Evolutionary conservation across 805 yeast species (phyloP), one percentile per base, ranked within the genome.

Genomic region (Candida multigemmis): DNA sequence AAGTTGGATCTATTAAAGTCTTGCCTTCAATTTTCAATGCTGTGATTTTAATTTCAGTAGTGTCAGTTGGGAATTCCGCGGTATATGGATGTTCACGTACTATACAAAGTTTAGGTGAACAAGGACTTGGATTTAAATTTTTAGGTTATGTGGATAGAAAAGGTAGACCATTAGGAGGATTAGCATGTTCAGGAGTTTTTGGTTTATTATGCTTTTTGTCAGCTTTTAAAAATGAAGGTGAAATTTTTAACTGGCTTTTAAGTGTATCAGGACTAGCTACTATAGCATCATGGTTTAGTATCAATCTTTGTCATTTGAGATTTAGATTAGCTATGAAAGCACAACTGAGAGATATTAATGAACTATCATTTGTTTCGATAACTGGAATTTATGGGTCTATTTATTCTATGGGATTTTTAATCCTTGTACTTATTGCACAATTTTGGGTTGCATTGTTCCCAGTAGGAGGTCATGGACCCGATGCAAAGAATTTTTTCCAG

Each of bases 11-110:
- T 40, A 72, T 79, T 37, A 57, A 56, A 25, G 80, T 73, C 22
- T 64, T 78, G 25, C 87, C 87, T 27, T 72, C 77, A 27, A 70
- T 80, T 35, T 77, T 80, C 60, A 80, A 80, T 46, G 83, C 74
- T 12, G 84, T 79, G 22, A 77, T 80, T 38, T 59, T 80, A 56
- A 51, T 79, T 32, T 76, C 87, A 3, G 84, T 80, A 15, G 52
- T 77, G 30, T 78, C 86, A 6, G 87, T 79, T 28, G 86, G 85
- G 39, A 80, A 79, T 59, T 73, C 85, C 14, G 72, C 86, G 2
- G 71, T 78, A 22, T 80, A 67, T 47, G 82, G 78, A n/a, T 69
- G 77, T 34, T 77, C 86, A 26, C 69, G 89, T 63, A 65, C 84
- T 7, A 45, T 80, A 28, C 74, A 73, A 28, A 69, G 83, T 13